Percentiles rank a stretch among this genome's conserved stretches.
Conservation (phyloP, 805 yeast genomes). For the Starmerella lactis-condensi region DNA sequence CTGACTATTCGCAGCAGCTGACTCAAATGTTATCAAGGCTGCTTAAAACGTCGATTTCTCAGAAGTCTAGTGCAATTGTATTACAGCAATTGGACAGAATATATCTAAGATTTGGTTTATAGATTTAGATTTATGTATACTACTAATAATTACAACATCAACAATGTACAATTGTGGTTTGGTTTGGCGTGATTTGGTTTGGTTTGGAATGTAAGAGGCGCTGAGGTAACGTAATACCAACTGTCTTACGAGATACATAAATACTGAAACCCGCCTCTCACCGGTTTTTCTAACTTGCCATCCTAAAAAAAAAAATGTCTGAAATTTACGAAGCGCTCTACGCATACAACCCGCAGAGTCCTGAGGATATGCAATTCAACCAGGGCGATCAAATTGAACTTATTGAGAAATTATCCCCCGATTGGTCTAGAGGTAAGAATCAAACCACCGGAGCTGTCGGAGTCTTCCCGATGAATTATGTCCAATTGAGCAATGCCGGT, state of each 20-base stretch:
- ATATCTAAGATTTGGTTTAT: too few species aligned
- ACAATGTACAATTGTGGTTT: neutral
- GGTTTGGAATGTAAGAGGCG: too few species aligned
- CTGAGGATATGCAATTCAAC: slow-evolving; percentile 47
- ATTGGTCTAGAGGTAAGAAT: slow-evolving; percentile 76
- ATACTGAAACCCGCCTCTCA: too few species aligned
- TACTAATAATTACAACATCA: slow-evolving; percentile 1
- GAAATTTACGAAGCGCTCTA: slow-evolving; percentile 47
- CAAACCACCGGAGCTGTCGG: slow-evolving; percentile 40
- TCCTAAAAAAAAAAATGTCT: slow-evolving; percentile 6
- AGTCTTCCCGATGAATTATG: slow-evolving; percentile 81
- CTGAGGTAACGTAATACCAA: too few species aligned
- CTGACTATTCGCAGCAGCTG: too few species aligned
- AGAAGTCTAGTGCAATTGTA: too few species aligned
- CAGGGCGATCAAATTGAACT: slow-evolving; percentile 56
- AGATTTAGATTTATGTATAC: too few species aligned
- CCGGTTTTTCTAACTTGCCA: too few species aligned
- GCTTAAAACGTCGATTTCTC: too few species aligned
- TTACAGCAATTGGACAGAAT: too few species aligned
- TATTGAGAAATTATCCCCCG: slow-evolving; percentile 52
- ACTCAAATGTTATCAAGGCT: too few species aligned
- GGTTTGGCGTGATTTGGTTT: neutral
- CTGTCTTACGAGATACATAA: too few species aligned
- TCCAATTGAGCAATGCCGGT: slow-evolving; percentile 24
- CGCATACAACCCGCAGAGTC: slow-evolving; percentile 54